These are phyloP conservation scores for Hypoxylon crocopeplum DNA, from an alignment of 495 filamentous ascomycete genomes.

Conservation along the genomic window DNA sequence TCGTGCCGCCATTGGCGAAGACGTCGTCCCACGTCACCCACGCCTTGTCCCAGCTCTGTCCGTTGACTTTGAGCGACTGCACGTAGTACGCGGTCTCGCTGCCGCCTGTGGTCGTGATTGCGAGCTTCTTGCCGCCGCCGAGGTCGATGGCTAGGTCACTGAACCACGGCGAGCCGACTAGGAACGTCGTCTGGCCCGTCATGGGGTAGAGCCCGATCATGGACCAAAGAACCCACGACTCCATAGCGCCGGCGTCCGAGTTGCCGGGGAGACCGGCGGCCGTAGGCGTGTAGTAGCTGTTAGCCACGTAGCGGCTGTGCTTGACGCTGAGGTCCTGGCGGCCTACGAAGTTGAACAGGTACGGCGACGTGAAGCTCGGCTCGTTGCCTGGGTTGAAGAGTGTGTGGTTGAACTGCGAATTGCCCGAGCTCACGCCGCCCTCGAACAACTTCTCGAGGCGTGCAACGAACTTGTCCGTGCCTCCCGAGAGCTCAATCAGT, in stretches of 20 bases:
- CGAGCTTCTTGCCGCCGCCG: constrained; percentile 59
- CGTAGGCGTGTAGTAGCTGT: constrained; percentile 61
- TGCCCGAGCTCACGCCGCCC: constrained; percentile 60
- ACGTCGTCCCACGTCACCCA: constrained; percentile 71
- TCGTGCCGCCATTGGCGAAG: constrained; percentile 65
- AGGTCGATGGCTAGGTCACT: constrained; percentile 63
- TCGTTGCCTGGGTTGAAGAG: constrained; percentile 76
- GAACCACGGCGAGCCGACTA: constrained; percentile 70
- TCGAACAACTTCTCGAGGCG: constrained; percentile 69
- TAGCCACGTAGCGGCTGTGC: constrained; percentile 59
- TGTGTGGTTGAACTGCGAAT: constrained; percentile 56
- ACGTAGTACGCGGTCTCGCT: constrained; percentile 59
- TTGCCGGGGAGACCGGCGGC: constrained; percentile 68
- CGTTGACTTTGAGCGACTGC: constrained; percentile 60
- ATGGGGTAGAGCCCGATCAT: constrained; percentile 75
- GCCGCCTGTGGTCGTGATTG: constrained; percentile 60
- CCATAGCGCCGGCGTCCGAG: constrained; percentile 74
- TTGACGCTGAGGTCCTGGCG: constrained; percentile 66
- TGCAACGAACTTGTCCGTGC: constrained; percentile 60
- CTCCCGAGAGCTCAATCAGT: constrained; percentile 65
- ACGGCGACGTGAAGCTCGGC: constrained; percentile 71
- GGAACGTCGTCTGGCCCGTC: constrained; percentile 68
- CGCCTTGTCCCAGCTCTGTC: constrained; percentile 57
- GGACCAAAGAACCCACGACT: constrained; percentile 72
- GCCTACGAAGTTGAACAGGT: constrained; percentile 73